Evolutionary conservation across 2,329 filamentous ascomycete genomes (phyloP), one percentile per base, ranked within the genome.

Genomic region (Metarhizium anisopliae): DNA sequence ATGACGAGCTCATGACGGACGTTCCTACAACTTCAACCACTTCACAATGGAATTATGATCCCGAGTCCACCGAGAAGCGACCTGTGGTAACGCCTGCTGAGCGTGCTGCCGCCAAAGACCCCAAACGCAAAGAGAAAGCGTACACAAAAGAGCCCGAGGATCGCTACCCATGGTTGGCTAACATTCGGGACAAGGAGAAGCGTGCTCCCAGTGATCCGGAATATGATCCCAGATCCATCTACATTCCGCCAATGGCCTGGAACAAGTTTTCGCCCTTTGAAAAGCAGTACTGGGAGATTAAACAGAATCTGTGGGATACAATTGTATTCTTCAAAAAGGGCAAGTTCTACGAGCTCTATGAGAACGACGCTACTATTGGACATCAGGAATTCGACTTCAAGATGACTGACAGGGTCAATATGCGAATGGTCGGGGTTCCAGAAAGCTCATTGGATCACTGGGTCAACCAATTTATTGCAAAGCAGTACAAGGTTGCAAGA

Each of bases 301-400:
- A 99, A 74, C 89, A 92, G 70, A 96, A 96, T 64, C 89, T 95
- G 61, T 97, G 90, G 89, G 91, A 96, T 62, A 96, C 92, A 0
- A 87, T 99, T 50, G 93, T 99, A 16, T 99, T 99, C 73, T 99
- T 99, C 84, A 99, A 97, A 73, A 99, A 99, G 77, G 94, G 94
- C 66, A 99, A 99, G 66, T 99, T 99, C 72, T 99, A 96, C 67
- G 94, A 99, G 69, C 79, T 99, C 0, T 99, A 97, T 66, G 94
- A 99, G 69, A 96, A 96, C 58, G 94, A 99, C 71, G 94, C 94
- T 5, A 96, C 93, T 0, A 86, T 97, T 55, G 94, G 94, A 4
- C 92, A 99, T 67, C 94, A 97, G 69, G 78, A 96, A 16, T 99
- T 99, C 64, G 94, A 99, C 70, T 80, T 99, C 56, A 99, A 99